Percentiles rank a stretch among this genome's conserved stretches.
Evolutionary conservation across 2,329 filamentous ascomycete species (phyloP).

Genomic region (Hymenoscyphus infarciens): DNA sequence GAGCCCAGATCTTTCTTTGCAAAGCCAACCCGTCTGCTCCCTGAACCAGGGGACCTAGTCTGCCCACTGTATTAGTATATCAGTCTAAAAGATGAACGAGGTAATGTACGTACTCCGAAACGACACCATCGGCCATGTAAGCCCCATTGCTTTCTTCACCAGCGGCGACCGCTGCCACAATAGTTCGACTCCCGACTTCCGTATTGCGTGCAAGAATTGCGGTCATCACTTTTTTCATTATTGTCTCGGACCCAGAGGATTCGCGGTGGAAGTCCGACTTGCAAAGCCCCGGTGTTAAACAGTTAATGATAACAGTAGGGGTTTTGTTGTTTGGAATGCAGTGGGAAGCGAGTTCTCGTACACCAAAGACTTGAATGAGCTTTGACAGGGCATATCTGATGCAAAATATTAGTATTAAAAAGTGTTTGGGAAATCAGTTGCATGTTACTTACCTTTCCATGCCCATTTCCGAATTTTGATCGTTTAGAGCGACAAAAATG

Average conservation of each 20-base stretch:
- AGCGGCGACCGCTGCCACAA: constrained; percentile 33
- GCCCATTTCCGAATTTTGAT: background rate
- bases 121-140: constrained; percentile 30
- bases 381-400: constrained; percentile 35
- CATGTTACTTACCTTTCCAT: constrained; percentile 17
- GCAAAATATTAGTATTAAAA: no score
- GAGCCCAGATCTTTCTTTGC: no score
- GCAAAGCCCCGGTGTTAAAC: constrained; percentile 33
- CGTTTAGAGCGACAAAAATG: constrained; percentile 19
- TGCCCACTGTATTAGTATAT: no score
- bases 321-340: constrained; percentile 9
- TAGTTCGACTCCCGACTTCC: constrained; percentile 34
- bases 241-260: background rate
- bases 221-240: constrained; percentile 6
- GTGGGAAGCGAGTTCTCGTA: constrained; percentile 33
- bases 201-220: constrained; percentile 27
- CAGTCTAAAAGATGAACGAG: no score
- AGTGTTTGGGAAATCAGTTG: constrained; percentile 6
- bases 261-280: constrained; percentile 30
- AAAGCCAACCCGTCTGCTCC: no score
- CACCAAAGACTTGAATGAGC: constrained; percentile 34
- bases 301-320: constrained; percentile 34
- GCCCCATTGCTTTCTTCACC: constrained; percentile 34
- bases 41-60: no score
- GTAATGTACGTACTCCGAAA: no score